Evolutionary conservation across 2,329 filamentous ascomycete genomes (phyloP), one percentile per base, ranked within the genome.

Genomic region (Xylariaceae sp.): DNA sequence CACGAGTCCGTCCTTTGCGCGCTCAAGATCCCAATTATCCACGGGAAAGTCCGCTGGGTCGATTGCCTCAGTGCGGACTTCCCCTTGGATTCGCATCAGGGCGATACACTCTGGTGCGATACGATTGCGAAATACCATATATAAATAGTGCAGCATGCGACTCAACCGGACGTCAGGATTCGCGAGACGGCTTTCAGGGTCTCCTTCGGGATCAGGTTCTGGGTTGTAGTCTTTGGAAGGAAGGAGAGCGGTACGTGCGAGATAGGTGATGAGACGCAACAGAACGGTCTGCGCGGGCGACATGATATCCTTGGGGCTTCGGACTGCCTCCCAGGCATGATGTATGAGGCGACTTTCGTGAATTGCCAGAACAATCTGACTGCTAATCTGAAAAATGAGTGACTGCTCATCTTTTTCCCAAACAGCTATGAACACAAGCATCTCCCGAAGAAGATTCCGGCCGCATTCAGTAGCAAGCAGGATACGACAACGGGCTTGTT

Each of bases 1-100:
- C 50, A 91, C 90, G 1, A 97, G 83, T 0, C 92, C 92, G 66
- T 97, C 92, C 69, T 95, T 96, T 55, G 95, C 92, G 11, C 92
- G 84, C 69, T 97, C 92, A 87, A 97, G 95, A 65, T 97, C 92
- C 92, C 92, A 97, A 46, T 91, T 81, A 65, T 97, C 95, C 1
- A 96, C 85, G 0, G 92, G 92, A 65, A 96, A 97, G 65, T 96
- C 91, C 58, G 89, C 84, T 0, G 89, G 85, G 57, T 92, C 82
- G 12, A 86, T 84, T 54, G 85, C 79, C 34, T 86, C 85, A 41
- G 86, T 84, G 42, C 89, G 86, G 35, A 96, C 95, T 67, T 96
- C 88, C 12, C 89, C 89, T 73, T 97, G 92, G 2, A 96, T 80
- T 66, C 94, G 90, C 74, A 97, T 96, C 39, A 96, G 77, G n/a